Conservation (phyloP, 1,139 yeast species). For the Yamadazyma pseudoaaseri region DNA sequence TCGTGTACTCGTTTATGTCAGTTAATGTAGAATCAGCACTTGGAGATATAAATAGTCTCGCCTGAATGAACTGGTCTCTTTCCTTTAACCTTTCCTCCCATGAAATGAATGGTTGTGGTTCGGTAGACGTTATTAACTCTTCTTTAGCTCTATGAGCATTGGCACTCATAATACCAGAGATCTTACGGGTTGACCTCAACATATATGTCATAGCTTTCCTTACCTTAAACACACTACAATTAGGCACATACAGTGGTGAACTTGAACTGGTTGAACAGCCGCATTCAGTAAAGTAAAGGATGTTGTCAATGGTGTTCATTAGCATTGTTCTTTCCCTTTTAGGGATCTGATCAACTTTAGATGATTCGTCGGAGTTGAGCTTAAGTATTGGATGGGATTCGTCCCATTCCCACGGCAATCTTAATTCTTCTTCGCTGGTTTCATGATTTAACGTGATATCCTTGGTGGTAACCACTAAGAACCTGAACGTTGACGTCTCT, state of each 20-base stretch:
- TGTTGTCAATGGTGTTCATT: constrained; percentile 59
- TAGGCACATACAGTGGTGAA: constrained; percentile 24
- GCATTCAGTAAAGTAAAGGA: constrained; percentile 55
- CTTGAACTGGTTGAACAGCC: constrained; percentile 60
- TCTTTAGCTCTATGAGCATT: constrained; percentile 40
- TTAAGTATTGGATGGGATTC: constrained; percentile 66
- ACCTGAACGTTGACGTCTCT: constrained; percentile 45
- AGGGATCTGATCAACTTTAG: constrained; percentile 47
- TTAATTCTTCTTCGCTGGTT: constrained; percentile 55
- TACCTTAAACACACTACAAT: constrained; percentile 59
- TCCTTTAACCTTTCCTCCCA: constrained; percentile 37
- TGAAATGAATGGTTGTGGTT: constrained; percentile 32
- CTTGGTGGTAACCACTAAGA: constrained; percentile 58
- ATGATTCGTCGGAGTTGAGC: constrained; percentile 34
- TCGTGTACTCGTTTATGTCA: constrained; percentile 2
- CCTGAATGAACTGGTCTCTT: constrained; percentile 29
- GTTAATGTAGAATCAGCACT: constrained; percentile 8
- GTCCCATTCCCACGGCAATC: constrained; percentile 92
- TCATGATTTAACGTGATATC: constrained; percentile 41
- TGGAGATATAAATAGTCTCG: constrained; percentile 21
- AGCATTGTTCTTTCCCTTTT: constrained; percentile 53
- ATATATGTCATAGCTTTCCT: constrained; percentile 61
- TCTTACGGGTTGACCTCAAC: constrained; percentile 57
- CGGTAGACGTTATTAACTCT: constrained; percentile 35
- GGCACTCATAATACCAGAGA: constrained; percentile 39